phyloP scores from a whole-genome alignment of 495 filamentous ascomycete species.

The Penicillium subrubescens region DNA sequence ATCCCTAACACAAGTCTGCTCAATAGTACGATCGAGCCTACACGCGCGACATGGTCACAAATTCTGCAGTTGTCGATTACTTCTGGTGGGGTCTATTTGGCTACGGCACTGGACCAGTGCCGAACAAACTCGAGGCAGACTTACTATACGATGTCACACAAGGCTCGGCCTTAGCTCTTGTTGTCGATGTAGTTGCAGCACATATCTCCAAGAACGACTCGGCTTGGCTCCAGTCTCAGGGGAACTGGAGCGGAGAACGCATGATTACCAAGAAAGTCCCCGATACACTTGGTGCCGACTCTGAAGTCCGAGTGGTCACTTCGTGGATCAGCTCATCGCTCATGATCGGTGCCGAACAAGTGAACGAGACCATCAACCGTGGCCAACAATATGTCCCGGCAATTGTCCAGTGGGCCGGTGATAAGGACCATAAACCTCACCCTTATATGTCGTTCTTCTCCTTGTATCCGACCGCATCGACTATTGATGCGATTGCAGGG shows the following conservation, averaged over 20 bases:
- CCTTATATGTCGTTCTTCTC: conserved; percentile 32
- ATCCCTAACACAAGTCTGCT: conserved; percentile 10
- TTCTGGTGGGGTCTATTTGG: conserved; percentile 35
- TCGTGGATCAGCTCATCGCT: conserved; percentile 31
- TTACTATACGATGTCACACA: conserved; percentile 30
- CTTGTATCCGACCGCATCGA: conserved; percentile 31
- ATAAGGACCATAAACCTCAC: conserved; percentile 21
- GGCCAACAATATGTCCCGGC: conserved; percentile 32
- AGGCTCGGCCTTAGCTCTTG: conserved; percentile 26
- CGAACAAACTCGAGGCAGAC: conserved; percentile 30
- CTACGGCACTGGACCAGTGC: conserved; percentile 28
- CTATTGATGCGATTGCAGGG: conserved; percentile 24
- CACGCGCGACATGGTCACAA: conserved; percentile 29
- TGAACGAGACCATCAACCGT: conserved; percentile 25
- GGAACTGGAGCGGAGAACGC: conserved; percentile 19
- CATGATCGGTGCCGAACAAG: conserved; percentile 32
- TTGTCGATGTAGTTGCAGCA: conserved; percentile 22
- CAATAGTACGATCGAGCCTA: conserved; percentile 32
- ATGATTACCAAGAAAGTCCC: conserved; percentile 28
- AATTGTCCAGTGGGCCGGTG: conserved; percentile 35
- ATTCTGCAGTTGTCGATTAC: conserved; percentile 28
- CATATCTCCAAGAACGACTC: conserved; percentile 19
- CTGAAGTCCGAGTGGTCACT: conserved; percentile 22
- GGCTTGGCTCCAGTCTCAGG: conserved; percentile 13
- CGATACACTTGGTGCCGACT: conserved; percentile 21